Conservation (phyloP, 192 early-diverging fungal genomes). For the Coemansia sp. region DNA sequence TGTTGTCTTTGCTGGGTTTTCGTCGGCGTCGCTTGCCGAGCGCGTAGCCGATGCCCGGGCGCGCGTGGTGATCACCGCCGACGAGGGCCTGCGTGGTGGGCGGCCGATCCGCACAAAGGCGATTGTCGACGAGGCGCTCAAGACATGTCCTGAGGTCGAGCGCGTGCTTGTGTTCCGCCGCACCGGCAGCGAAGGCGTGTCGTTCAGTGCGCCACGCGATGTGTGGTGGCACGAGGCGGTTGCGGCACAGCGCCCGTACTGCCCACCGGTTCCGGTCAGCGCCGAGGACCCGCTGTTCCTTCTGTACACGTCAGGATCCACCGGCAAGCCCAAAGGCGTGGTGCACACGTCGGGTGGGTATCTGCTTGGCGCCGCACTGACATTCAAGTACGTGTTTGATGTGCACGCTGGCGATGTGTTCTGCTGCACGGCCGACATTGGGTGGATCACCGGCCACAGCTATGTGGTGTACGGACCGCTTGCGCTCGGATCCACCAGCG, state of each 20-base stretch:
- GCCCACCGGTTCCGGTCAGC: conserved; percentile 80
- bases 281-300: conserved; percentile 94
- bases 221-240: conserved; percentile 96
- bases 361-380: conserved; percentile 83
- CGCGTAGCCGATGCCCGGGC: conserved; percentile 83
- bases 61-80: conserved; percentile 85
- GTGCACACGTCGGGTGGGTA: conserved; percentile 95
- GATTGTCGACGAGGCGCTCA: conserved; percentile 89
- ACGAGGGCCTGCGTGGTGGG: conserved; percentile 91
- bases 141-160: conserved; percentile 75
- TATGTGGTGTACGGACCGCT: conserved; percentile 95
- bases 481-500: conserved; percentile 81
- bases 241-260: conserved; percentile 80
- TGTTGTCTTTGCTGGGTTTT: conserved; percentile 98
- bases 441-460: conserved; percentile 84
- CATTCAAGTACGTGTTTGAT: conserved; percentile 94
- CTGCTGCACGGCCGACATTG: conserved; percentile 96
- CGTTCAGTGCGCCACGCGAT: conserved; percentile 75
- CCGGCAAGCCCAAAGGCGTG: conserved; percentile 90
- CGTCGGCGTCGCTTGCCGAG: conserved; percentile 87
- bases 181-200: conserved; percentile 76
- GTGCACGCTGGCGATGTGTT: conserved; percentile 84
- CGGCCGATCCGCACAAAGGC: conserved; percentile 87
- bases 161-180: conserved; percentile 88
- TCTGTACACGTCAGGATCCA: conserved; percentile 91